Evolutionary conservation across 2,329 filamentous ascomycete species (phyloP).

Genomic region (Talaromyces sp.): DNA sequence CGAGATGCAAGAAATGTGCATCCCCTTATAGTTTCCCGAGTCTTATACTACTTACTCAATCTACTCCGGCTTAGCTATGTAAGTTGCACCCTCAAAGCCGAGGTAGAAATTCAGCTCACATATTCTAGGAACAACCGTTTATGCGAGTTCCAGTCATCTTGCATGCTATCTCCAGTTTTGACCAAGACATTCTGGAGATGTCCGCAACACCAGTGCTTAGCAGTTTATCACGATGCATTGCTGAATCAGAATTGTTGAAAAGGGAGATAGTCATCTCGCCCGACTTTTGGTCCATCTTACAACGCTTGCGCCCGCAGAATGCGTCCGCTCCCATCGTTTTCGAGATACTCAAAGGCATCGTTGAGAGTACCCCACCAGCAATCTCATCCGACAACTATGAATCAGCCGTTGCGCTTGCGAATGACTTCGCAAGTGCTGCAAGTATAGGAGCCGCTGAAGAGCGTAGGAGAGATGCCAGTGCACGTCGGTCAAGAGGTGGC

Average conservation of each 20-base stretch:
- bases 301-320: slow-evolving; percentile 63
- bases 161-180: slow-evolving; percentile 83
- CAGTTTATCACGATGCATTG: slow-evolving; percentile 74
- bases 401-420: slow-evolving; percentile 73
- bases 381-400: slow-evolving; percentile 97
- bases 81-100: slow-evolving; percentile 25
- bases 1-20: slow-evolving; percentile 75
- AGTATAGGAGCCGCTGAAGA: slow-evolving; percentile 66
- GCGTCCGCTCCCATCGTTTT: slow-evolving; percentile 76
- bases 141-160: slow-evolving; percentile 86
- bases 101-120: slow-evolving; percentile 18
- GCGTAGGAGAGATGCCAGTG: slow-evolving; percentile 57
- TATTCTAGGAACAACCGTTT: slow-evolving; percentile 71
- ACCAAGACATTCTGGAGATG: slow-evolving; percentile 69
- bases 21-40: slow-evolving; percentile 73
- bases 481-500: slow-evolving; percentile 49
- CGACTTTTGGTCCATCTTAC: slow-evolving; percentile 91
- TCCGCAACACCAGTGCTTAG: slow-evolving; percentile 71
- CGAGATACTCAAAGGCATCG: slow-evolving; percentile 74
- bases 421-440: slow-evolving; percentile 82
- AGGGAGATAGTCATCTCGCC: slow-evolving; percentile 95
- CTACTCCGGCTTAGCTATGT: slow-evolving; percentile 78
- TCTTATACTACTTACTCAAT: slow-evolving; percentile 79
- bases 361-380: slow-evolving; percentile 66
- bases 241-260: slow-evolving; percentile 68